Percentiles rank a stretch among this genome's conserved stretches.
Conservation (phyloP, 495 filamentous ascomycete genomes). For the Podospora appendiculata region DNA sequence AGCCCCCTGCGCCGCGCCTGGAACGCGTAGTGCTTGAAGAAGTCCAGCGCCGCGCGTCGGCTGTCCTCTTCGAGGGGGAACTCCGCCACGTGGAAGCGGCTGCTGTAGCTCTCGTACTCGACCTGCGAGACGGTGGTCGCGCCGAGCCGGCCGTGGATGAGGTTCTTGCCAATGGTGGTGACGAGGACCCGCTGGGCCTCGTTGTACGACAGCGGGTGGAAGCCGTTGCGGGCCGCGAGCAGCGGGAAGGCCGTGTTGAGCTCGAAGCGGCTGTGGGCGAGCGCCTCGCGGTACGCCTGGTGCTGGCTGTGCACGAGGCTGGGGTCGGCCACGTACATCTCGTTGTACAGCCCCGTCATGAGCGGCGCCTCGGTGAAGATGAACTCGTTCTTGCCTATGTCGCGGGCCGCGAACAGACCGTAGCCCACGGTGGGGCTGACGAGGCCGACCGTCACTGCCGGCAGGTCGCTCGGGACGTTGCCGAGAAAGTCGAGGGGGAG, state of each 20-base stretch:
- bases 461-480: slow-evolving; percentile 5
- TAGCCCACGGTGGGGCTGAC: slow-evolving; percentile 15
- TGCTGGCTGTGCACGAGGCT: slow-evolving; percentile 4
- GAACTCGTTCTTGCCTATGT: slow-evolving; percentile 14
- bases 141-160: slow-evolving; percentile 11
- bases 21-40: slow-evolving; percentile 25
- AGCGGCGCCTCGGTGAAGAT: slow-evolving; percentile 21
- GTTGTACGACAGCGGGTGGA: neutral
- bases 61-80: slow-evolving; percentile 1
- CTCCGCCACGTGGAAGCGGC: neutral
- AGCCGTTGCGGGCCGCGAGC: slow-evolving; percentile 7
- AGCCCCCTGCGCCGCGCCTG: neutral
- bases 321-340: slow-evolving; percentile 7
- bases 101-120: slow-evolving; percentile 13
- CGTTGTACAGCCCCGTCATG: slow-evolving; percentile 16
- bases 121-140: slow-evolving; percentile 7
- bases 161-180: slow-evolving; percentile 5
- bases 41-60: slow-evolving; percentile 8
- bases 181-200: neutral
- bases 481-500: neutral
- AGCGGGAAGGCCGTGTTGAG: slow-evolving; percentile 9
- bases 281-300: slow-evolving; percentile 2
- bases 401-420: slow-evolving; percentile 21
- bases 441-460: slow-evolving; percentile 14
- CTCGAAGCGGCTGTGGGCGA: neutral